These are phyloP conservation scores for Capsicum baccatum DNA, from an alignment of 257 asterid species.

Conservation along the genomic window DNA sequence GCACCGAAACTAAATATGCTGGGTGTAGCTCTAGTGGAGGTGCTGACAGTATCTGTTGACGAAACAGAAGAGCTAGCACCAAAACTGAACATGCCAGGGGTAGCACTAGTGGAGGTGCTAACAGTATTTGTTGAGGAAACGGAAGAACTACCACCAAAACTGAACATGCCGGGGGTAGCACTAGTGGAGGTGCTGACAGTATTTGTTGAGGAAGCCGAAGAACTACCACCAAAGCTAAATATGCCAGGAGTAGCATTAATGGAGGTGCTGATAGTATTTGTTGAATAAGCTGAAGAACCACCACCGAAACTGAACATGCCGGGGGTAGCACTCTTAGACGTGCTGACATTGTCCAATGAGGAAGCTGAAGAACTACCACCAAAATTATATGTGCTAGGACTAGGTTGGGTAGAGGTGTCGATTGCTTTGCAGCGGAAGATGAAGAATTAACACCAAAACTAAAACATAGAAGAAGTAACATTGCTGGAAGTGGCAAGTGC, in stretches of 20 bases:
- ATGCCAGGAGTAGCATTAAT: not conserved
- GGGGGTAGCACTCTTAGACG: slow-evolving; percentile 14
- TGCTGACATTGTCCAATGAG: slow-evolving; percentile 11
- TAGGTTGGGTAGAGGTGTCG: slow-evolving; percentile 45
- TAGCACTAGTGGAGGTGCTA: slow-evolving; percentile 44
- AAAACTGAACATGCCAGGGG: slow-evolving; percentile 43
- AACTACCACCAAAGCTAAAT: slow-evolving; percentile 45
- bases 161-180: slow-evolving; percentile 40
- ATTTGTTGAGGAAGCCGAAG: slow-evolving; percentile 48
- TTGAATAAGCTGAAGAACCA: slow-evolving; percentile 46
- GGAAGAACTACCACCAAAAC: slow-evolving; percentile 40
- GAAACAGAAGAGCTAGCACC: slow-evolving; percentile 43
- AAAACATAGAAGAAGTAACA: slow-evolving; percentile 39
- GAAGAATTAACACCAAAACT: slow-evolving; percentile 46
- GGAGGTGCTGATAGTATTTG: slow-evolving; percentile 31
- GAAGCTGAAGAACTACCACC: slow-evolving; percentile 38
- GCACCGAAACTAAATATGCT: slow-evolving; percentile 50
- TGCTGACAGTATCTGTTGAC: slow-evolving; percentile 36
- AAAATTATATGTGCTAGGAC: slow-evolving; percentile 47
- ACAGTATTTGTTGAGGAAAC: slow-evolving; percentile 36
- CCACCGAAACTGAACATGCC: slow-evolving; percentile 38
- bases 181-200: slow-evolving; percentile 44
- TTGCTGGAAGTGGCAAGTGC: slow-evolving; percentile 40
- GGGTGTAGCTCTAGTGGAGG: slow-evolving; percentile 47
- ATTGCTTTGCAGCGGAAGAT: slow-evolving; percentile 35